Evolutionary conservation across 352 stramenopile species (phyloP).

Genomic region (Phytophthora pluvialis): DNA sequence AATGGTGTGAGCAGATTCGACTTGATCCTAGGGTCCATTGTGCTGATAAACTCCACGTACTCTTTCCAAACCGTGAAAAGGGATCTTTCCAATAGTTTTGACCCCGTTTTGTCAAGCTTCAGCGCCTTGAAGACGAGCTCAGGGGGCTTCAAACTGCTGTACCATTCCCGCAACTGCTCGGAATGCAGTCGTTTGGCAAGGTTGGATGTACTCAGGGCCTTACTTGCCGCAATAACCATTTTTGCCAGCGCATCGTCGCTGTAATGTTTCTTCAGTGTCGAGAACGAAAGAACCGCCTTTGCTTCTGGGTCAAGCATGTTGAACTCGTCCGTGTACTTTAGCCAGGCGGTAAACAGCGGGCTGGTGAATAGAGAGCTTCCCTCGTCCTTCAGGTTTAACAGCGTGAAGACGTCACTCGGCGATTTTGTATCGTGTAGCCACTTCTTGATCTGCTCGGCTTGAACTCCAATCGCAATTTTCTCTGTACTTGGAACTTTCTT

Average conservation of each 20-base stretch:
- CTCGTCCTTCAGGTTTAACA: conserved; percentile 12
- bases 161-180: conserved; percentile 17
- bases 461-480: conserved; percentile 6
- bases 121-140: conserved; percentile 5
- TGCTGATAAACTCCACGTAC: conserved; percentile 10
- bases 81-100: conserved; percentile 1
- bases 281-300: background rate
- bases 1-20: conserved; percentile 4
- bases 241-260: background rate
- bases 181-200: conserved; percentile 2
- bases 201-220: background rate
- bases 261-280: background rate
- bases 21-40: conserved; percentile 3
- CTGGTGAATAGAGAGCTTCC: conserved; percentile 2
- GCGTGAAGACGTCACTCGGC: background rate
- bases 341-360: conserved; percentile 8
- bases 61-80: conserved; percentile 14
- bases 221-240: conserved; percentile 9
- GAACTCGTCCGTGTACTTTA: conserved; percentile 5
- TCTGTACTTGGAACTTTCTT: conserved; percentile 14
- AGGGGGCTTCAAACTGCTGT: conserved; percentile 2
- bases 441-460: conserved; percentile 12
- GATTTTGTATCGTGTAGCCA: conserved; percentile 2
- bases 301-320: conserved; percentile 1
- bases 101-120: background rate